Conservation (phyloP, 352 stramenopile species). For the Stephanocyclus meneghinianus region DNA sequence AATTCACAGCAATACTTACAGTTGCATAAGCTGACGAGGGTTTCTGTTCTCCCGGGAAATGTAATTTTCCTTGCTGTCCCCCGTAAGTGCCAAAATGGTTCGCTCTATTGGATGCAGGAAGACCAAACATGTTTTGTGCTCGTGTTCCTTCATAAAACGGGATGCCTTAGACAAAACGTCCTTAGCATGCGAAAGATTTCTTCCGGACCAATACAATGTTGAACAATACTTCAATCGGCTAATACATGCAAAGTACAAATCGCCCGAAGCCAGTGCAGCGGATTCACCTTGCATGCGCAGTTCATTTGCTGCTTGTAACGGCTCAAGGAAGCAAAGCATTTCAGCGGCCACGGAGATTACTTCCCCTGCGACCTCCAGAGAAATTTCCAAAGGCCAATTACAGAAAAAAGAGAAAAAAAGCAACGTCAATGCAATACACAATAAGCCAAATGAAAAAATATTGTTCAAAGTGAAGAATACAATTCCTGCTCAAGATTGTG, state of each 20-base stretch:
- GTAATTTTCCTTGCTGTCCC: background rate
- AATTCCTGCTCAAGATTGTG: no score
- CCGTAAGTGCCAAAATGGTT: background rate
- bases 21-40: background rate
- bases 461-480: no score
- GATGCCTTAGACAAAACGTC: background rate
- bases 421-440: no score
- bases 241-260: background rate
- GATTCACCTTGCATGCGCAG: background rate
- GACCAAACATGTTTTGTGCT: background rate
- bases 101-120: background rate
- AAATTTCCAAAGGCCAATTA: no score
- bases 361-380: slow-evolving; percentile 3
- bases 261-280: background rate
- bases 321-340: background rate
- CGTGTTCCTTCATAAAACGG: background rate
- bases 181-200: background rate
- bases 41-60: background rate
- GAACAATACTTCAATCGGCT: background rate
- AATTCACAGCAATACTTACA: background rate
- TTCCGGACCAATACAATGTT: background rate
- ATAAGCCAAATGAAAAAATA: no score
- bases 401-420: no score
- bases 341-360: background rate
- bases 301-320: background rate